These are phyloP conservation scores for Carnegiea gigantea DNA, from an alignment of 179 eudicot species.

Conservation along the genomic window DNA sequence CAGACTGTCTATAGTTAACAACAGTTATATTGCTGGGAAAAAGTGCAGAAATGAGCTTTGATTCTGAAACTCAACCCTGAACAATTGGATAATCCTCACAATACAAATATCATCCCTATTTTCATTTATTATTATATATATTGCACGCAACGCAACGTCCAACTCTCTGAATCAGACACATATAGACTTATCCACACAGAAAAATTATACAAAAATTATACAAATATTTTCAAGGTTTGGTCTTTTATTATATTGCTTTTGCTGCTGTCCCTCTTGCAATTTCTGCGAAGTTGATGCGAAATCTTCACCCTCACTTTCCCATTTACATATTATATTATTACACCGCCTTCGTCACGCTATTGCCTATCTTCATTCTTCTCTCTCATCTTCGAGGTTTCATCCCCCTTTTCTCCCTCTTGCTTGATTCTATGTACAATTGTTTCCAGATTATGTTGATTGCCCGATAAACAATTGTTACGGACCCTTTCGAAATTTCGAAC, in stretches of 20 bases:
- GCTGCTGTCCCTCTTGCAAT: background rate
- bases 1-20: background rate
- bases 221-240: background rate
- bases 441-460: background rate
- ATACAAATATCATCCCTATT: background rate
- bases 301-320: background rate
- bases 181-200: conserved; percentile 2
- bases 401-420: background rate
- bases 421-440: background rate
- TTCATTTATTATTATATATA: background rate
- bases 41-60: background rate
- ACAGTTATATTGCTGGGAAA: background rate
- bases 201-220: background rate
- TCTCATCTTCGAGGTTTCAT: background rate
- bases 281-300: background rate
- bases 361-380: background rate
- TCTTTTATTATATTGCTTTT: background rate
- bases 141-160: background rate
- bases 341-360: background rate
- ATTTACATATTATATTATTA: too few relatives aligned
- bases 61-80: background rate
- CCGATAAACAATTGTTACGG: background rate
- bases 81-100: background rate
- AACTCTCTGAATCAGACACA: background rate
- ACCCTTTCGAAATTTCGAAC: background rate